Percentiles rank a stretch among this genome's conserved stretches.
Conservation (phyloP, 768 basidiomycete species). For the Pulveroboletus sp. region DNA sequence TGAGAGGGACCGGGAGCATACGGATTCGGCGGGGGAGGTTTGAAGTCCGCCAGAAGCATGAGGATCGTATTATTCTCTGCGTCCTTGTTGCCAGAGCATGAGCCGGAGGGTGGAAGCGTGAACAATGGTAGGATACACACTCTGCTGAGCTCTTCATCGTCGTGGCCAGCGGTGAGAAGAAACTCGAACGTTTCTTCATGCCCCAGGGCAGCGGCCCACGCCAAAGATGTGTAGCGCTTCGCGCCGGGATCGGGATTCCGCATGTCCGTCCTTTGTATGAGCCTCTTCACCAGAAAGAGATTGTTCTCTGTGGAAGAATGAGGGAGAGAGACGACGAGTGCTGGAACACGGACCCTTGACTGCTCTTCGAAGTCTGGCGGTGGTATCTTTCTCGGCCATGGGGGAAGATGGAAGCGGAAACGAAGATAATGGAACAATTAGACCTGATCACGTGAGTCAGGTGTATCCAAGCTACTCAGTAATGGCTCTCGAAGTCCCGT, state of each 20-base stretch:
- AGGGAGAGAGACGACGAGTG: conserved; percentile 5
- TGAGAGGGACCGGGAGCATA: conserved; percentile 47
- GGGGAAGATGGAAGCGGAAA: conserved; percentile 21
- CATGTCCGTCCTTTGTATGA: conserved; percentile 83
- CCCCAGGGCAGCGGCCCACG: conserved; percentile 88
- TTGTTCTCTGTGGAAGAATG: conserved; percentile 73
- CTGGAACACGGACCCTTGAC: conserved; percentile 58
- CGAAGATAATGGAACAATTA: conserved; percentile 26
- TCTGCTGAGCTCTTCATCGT: conserved; percentile 89
- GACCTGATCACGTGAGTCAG: conserved; percentile 27
- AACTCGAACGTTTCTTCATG: conserved; percentile 94
- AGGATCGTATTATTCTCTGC: conserved; percentile 91
- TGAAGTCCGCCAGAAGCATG: conserved; percentile 86
- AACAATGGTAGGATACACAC: conserved; percentile 43
- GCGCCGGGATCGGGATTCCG: conserved; percentile 82
- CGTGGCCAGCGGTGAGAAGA: conserved; percentile 80
- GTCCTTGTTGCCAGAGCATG: conserved; percentile 52
- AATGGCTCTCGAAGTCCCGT: too few species aligned
- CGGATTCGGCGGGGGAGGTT: conserved; percentile 46
- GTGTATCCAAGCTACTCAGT: too few species aligned
- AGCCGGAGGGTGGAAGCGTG: conserved; percentile 13
- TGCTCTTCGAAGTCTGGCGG: conserved; percentile 70
- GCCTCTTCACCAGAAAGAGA: conserved; percentile 86
- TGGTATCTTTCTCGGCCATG: conserved; percentile 85
- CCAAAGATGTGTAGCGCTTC: conserved; percentile 80